A percentile compares a stretch with the other conserved stretches of the same genome.
These are phyloP conservation scores for Candida fluviatilis DNA, from an alignment of 805 yeast genomes.

Conservation along the genomic window DNA sequence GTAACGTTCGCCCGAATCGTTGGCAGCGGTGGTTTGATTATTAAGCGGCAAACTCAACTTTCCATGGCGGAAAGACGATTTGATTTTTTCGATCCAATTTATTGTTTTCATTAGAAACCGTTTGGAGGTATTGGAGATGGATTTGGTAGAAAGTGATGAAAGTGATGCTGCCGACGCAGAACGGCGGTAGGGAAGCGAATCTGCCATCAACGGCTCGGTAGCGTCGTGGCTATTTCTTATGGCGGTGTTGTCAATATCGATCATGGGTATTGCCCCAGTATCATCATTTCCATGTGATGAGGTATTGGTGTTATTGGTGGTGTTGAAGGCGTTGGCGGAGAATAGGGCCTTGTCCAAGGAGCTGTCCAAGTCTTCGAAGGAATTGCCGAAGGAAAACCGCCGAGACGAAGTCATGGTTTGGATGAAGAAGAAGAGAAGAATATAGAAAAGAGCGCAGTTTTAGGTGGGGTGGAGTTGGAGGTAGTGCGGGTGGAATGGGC, in stretches of 20 bases:
- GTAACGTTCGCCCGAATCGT: conserved; percentile 24
- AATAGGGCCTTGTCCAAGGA: conserved; percentile 65
- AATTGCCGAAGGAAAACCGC: conserved; percentile 14
- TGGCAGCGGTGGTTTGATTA: conserved; percentile 2
- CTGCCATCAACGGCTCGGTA: conserved; percentile 25
- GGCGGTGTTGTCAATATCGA: conserved; percentile 12
- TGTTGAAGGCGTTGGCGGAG: conserved; percentile 37
- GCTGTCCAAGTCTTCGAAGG: conserved; percentile 61
- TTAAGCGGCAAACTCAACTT: conserved; percentile 11
- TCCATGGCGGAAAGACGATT: conserved; percentile 22
- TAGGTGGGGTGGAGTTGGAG: no score
- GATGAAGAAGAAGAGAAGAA: no score
- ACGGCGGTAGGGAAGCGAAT: conserved; percentile 11
- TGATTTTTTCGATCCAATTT: conserved; percentile 20
- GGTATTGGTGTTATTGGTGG: conserved; percentile 19
- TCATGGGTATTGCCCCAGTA: conserved; percentile 26
- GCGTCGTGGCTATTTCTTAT: conserved; percentile 8
- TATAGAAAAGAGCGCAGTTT: no score
- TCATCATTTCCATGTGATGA: conserved; percentile 20
- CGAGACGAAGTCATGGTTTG: conserved; percentile 3
- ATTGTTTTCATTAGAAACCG: conserved; percentile 9
- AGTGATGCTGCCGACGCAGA: conserved; percentile 20
- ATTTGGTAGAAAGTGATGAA: conserved; percentile 12
- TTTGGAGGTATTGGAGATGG: conserved; percentile 9
- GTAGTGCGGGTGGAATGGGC: no score